phyloP scores from a whole-genome alignment of 1,284 basidiomycete genomes.

The Leccinum subatratum region DNA sequence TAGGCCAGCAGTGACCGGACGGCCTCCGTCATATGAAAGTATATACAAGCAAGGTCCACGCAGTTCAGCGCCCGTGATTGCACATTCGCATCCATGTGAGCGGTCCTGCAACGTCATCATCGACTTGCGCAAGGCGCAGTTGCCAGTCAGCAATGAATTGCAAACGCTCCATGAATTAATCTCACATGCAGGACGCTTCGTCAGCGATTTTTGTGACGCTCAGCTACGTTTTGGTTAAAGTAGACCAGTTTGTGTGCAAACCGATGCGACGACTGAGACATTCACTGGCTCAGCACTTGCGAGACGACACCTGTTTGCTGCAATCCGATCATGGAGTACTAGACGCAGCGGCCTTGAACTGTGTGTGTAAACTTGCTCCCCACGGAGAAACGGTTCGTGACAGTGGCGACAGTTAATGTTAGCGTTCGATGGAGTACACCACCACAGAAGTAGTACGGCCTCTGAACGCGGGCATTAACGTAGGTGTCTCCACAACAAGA shows the following conservation, averaged over 20 bases:
- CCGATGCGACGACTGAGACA: constrained; percentile 45
- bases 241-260: constrained; percentile 19
- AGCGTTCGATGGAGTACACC: constrained; percentile 37
- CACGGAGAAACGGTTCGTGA: constrained; percentile 38
- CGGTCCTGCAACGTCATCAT: not conserved
- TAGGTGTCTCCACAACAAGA: constrained; percentile 9
- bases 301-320: constrained; percentile 57
- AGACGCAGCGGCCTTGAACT: not conserved
- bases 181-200: not conserved
- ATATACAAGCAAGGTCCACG: constrained; percentile 43
- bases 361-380: constrained; percentile 54
- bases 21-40: constrained; percentile 22
- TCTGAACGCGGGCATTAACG: constrained; percentile 35
- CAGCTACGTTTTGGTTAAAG: constrained; percentile 25
- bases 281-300: constrained; percentile 68
- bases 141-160: not conserved
- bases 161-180: constrained; percentile 23
- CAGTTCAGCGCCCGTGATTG: constrained; percentile 33
- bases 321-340: constrained; percentile 11
- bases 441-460: constrained; percentile 46
- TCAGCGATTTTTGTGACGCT: constrained; percentile 30
- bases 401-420: constrained; percentile 10
- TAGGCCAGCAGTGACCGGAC: constrained; percentile 31
- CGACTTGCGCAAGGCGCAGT: not conserved
- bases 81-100: constrained; percentile 3